Evolutionary conservation across 768 basidiomycete species (phyloP), one percentile per base, ranked within the genome.

Genomic region (Tylopilus cervinicoccineus): DNA sequence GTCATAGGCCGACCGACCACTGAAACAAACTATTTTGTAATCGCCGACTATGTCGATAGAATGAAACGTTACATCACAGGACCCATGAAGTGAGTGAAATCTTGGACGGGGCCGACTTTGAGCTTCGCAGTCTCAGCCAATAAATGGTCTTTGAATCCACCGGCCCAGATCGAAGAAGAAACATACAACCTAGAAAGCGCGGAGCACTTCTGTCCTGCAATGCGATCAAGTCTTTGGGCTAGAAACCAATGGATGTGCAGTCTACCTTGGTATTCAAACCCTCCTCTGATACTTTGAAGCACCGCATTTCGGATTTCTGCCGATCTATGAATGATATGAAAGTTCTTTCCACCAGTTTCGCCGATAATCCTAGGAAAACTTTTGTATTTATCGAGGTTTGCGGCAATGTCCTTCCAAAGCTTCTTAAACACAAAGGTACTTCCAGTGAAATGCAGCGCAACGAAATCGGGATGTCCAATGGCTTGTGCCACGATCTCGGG

Each of bases 261-360:
- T 56, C 68, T 54, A 81, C 91, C 93, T 74, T 93, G 92, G 68
- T 97, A 99, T 70, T 99, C 96, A 67, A 95, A 98, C 2, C 86
- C 93, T 16, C 78, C 88, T 47, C 96, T 78, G 52, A 98, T 78
- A 43, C 76, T 80, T 72, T 98, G 95, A 39, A 88, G 56, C 42
- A 90, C 96, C n/a, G 94, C 91, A 56, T 93, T 94, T 64, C 74
- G 75, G 45, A 96, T 70, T 58, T 96, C 89, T 31, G 94, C 95
- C 13, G 83, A 85, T 45, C 78, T 74, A 69, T 98, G 96, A 41
- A 98, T 74, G 38, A 99, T 55, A 70, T 98, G 96, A 77, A 94
- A 98, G 76, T 99, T 99, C 79, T 98, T 99, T 48, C 96, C 95
- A 24, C 92, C 93, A 8, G 95, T 98, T 77, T 98, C 95, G 23